These are phyloP conservation scores for Cajanus cajan DNA, from an alignment of 306 rosid genomes.

Conservation along the genomic window DNA sequence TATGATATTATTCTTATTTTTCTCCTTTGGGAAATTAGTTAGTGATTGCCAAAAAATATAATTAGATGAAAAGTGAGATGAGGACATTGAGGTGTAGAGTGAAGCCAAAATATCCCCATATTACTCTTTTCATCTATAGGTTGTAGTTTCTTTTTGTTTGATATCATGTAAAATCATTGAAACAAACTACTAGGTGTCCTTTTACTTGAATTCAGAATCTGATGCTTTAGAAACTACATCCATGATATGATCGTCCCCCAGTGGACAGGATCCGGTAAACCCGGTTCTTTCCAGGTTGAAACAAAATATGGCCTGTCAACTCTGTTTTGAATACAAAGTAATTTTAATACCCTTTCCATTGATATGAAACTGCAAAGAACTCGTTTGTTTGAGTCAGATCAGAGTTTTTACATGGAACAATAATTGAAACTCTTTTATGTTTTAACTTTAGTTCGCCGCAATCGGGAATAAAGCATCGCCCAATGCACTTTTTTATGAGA, in stretches of 20 bases:
- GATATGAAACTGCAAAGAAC: not conserved
- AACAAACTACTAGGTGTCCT: slow-evolving; percentile 21
- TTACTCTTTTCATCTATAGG: slow-evolving; percentile 35
- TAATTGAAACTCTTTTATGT: slow-evolving; percentile 28
- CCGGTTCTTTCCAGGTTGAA: slow-evolving; percentile 62
- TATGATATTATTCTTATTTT: slow-evolving; percentile 50
- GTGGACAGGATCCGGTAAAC: slow-evolving; percentile 80
- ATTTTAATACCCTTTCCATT: not conserved
- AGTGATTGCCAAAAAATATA: slow-evolving; percentile 20
- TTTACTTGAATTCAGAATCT: slow-evolving; percentile 24
- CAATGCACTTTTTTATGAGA: not conserved
- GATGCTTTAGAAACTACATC: slow-evolving; percentile 45
- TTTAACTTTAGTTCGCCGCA: not conserved
- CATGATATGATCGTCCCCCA: slow-evolving; percentile 14
- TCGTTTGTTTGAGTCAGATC: slow-evolving; percentile 20
- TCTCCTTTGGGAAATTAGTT: slow-evolving; percentile 39
- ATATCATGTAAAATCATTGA: slow-evolving; percentile 19
- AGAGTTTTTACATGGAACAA: slow-evolving; percentile 38
- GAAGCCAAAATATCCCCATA: slow-evolving; percentile 30
- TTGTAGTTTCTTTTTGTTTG: slow-evolving; percentile 37
- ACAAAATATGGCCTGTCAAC: slow-evolving; percentile 38
- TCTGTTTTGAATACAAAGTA: not conserved
- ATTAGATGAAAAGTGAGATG: slow-evolving; percentile 44
- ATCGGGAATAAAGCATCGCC: not conserved
- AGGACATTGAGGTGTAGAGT: slow-evolving; percentile 47